A percentile compares a stretch with the other conserved stretches of the same genome.
Conservation (phyloP, 139 green algal species). For the Asterochloris erici region DNA sequence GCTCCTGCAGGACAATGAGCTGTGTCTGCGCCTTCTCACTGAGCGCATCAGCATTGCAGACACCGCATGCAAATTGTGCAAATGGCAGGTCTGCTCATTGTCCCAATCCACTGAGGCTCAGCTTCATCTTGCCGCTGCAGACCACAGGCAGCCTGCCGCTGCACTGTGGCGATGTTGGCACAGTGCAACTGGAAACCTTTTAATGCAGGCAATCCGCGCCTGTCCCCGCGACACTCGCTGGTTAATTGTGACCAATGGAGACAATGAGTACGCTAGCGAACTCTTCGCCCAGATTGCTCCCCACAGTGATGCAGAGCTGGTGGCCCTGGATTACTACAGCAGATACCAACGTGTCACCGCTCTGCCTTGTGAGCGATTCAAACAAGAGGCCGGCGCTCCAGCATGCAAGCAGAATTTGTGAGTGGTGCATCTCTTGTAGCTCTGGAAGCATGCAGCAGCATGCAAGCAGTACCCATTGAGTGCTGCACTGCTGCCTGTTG, state of each 20-base stretch:
- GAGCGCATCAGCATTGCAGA: too few relatives aligned
- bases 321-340: constrained; percentile 83
- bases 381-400: constrained; percentile 21
- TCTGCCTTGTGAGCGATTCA: constrained; percentile 66
- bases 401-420: constrained; percentile 74
- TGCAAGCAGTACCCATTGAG: too few relatives aligned
- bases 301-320: constrained; percentile 37
- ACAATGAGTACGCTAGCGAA: constrained; percentile 69
- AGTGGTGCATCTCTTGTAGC: neutral
- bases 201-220: constrained; percentile 24
- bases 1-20: too few relatives aligned
- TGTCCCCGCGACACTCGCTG: constrained; percentile 60
- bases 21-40: too few relatives aligned
- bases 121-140: too few relatives aligned
- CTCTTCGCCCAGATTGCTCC: constrained; percentile 45
- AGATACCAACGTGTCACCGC: constrained; percentile 73
- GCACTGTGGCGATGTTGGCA: too few relatives aligned
- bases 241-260: constrained; percentile 81
- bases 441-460: too few relatives aligned
- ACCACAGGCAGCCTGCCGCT: too few relatives aligned
- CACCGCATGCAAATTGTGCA: too few relatives aligned
- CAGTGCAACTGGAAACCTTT: neutral
- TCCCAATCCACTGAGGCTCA: too few relatives aligned
- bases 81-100: too few relatives aligned
- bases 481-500: too few relatives aligned